A percentile compares a stretch with the other conserved stretches of the same genome.
phyloP scores from a whole-genome alignment of 1,284 basidiomycete genomes.

The Schizopora paradoxa region DNA sequence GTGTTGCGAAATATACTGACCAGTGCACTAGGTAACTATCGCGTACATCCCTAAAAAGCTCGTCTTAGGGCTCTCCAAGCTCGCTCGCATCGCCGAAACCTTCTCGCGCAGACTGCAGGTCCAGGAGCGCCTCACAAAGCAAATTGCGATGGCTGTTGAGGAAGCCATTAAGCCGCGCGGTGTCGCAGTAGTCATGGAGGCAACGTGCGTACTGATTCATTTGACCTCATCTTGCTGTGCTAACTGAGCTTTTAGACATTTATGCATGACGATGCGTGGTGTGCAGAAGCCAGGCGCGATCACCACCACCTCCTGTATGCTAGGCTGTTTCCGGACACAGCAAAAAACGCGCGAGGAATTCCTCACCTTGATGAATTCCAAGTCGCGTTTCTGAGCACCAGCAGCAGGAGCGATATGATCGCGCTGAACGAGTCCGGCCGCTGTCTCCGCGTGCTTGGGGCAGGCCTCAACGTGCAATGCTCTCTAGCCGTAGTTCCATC shows the following conservation, averaged over 20 bases:
- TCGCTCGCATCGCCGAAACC: slow-evolving; percentile 96
- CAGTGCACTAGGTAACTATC: slow-evolving; percentile 47
- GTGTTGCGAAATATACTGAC: slow-evolving; percentile 1
- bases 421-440: background rate
- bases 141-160: slow-evolving; percentile 95
- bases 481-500: too few relatives aligned
- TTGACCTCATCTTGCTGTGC: slow-evolving; percentile 16
- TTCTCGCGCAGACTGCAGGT: slow-evolving; percentile 95
- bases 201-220: slow-evolving; percentile 61
- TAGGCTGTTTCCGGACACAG: slow-evolving; percentile 94
- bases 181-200: slow-evolving; percentile 99
- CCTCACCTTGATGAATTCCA: slow-evolving; percentile 66
- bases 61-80: slow-evolving; percentile 95
- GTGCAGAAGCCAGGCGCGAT: slow-evolving; percentile 97
- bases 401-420: too few relatives aligned
- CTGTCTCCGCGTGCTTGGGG: background rate
- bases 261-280: slow-evolving; percentile 99
- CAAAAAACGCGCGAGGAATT: slow-evolving; percentile 98
- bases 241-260: slow-evolving; percentile 57
- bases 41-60: slow-evolving; percentile 96
- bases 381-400: slow-evolving; percentile 42
- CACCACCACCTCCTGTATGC: slow-evolving; percentile 98
- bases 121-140: slow-evolving; percentile 96
- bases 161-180: slow-evolving; percentile 96
- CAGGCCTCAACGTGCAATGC: too few relatives aligned